Evolutionary conservation across 2,329 filamentous ascomycete species (phyloP), one percentile per base, ranked within the genome.

Genomic region (Fusarium torreyae): DNA sequence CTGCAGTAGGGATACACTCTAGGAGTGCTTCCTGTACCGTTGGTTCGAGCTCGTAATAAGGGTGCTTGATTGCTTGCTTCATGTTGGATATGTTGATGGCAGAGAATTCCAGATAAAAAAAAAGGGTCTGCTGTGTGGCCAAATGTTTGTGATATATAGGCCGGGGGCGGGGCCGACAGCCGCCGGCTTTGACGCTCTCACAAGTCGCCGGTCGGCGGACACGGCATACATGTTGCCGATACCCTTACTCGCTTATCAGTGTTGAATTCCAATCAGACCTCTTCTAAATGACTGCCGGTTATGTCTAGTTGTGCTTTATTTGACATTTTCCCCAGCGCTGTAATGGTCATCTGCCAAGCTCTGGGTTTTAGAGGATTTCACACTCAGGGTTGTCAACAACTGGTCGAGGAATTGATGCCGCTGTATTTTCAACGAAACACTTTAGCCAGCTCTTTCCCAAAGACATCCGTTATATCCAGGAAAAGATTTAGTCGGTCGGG

Each of bases 121-220:
- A 8, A 5, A 10, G 6, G 6, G 28, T 45, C 56, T 59, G 38
- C 38, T 65, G 42, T 46, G 52, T 64, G 60, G 60, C 18, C 18
- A 18, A 34, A 33, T 33, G 36, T 50, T 34, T 54, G 31, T 49
- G 42, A 58, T 52, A 58, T 39, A 39, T 39, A 33, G 36, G 18
- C 44, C n/a, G 33, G 26, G 26, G 17, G 8, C 31, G 59, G 58
- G 33, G 40, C 58, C 61, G 61, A 64, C 26, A 64, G 61, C 61
- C 61, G 61, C 42, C 28, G 24, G 13, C 14, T 11, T 33, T 38
- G 45, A 64, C 59, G 61, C 44, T 57, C 24, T 42, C 4, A 28
- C 36, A 26, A 40, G 45, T 64, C 61, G 61, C 59, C 61, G 61
- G 63, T 65, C 48, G 6, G n/a, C 51, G 51, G 51, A 48, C 18